Percentiles rank a stretch among this genome's conserved stretches.
Evolutionary conservation across 129 eudicot genomes (phyloP).

Genomic region (Dittrichia graveolens): DNA sequence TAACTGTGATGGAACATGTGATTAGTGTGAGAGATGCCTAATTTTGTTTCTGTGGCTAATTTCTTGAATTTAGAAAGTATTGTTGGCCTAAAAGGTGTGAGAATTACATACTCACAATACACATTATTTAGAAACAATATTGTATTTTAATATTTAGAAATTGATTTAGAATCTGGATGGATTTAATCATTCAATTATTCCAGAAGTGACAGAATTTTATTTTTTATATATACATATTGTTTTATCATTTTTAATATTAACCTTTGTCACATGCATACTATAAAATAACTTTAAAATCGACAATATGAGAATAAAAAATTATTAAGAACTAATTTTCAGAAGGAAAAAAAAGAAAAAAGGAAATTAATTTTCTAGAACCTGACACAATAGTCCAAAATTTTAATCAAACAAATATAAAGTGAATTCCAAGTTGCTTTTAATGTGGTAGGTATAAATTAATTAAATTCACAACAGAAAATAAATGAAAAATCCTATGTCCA

Average conservation of each 20-base stretch:
- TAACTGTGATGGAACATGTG: too few relatives aligned
- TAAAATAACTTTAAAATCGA: background rate
- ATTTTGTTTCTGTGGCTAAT: too few relatives aligned
- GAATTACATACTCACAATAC: too few relatives aligned
- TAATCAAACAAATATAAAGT: background rate
- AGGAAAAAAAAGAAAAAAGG: background rate
- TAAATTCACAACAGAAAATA: slow-evolving; percentile 12
- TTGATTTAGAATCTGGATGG: background rate
- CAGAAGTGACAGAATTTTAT: background rate
- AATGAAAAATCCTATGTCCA: background rate
- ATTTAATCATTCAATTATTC: background rate
- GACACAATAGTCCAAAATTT: background rate
- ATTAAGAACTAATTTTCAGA: background rate
- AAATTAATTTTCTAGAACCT: background rate
- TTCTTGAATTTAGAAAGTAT: too few relatives aligned
- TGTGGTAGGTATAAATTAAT: slow-evolving; percentile 22
- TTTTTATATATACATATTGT: background rate
- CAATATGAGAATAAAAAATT: background rate
- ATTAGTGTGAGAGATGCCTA: too few relatives aligned
- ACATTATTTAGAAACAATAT: too few relatives aligned
- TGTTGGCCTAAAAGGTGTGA: too few relatives aligned
- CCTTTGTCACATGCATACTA: background rate
- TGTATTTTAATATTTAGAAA: too few relatives aligned
- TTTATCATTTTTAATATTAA: background rate
- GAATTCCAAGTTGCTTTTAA: background rate